Evolutionary conservation across 1,284 basidiomycete species (phyloP), one percentile per base, ranked within the genome.

Genomic region (Microbotryomycetes sp.): DNA sequence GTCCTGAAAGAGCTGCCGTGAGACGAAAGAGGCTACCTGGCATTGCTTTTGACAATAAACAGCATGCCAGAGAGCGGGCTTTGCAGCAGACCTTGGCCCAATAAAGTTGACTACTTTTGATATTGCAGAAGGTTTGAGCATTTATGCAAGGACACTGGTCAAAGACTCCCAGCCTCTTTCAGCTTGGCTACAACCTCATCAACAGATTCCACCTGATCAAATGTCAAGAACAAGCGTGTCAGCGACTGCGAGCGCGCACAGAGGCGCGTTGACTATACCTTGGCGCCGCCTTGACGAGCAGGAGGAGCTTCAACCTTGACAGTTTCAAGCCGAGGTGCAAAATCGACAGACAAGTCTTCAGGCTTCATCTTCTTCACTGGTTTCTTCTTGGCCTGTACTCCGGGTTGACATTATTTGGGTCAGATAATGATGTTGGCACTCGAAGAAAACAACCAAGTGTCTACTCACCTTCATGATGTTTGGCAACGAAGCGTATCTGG

Each of bases 381-480:
- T 80, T 99, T 99, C 84, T 97, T 99, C 83, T 97, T 98, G 26
- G 94, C 94, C 79, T 78, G 76, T n/a, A n/a, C n/a, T n/a, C n/a
- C n/a, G n/a, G n/a, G n/a, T n/a, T n/a, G n/a, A n/a, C n/a, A n/a
- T n/a, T n/a, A n/a, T n/a, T n/a, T n/a, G 54, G 50, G 25, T 15
- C 23, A 6, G 32, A 16, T 48, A n/a, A 49, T 36, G 19, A 46
- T 26, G 45, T 26, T 56, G n/a, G 50, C 16, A 31, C 16, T 12
- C 12, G 26, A 12, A 28, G 25, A 26, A 15, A n/a, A 23, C 30
- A 14, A 28, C 1, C 14, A 58, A 54, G 19, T 23, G 25, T 3
- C 32, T 9, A 47, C 66, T 12, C 28, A 65, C 69, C 68, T 94
- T 94, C 90, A 94, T 96, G 77, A 94, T 94, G 74, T 92, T 94